phyloP scores from a whole-genome alignment of 1,284 basidiomycete species.

The Pholiota adiposa region DNA sequence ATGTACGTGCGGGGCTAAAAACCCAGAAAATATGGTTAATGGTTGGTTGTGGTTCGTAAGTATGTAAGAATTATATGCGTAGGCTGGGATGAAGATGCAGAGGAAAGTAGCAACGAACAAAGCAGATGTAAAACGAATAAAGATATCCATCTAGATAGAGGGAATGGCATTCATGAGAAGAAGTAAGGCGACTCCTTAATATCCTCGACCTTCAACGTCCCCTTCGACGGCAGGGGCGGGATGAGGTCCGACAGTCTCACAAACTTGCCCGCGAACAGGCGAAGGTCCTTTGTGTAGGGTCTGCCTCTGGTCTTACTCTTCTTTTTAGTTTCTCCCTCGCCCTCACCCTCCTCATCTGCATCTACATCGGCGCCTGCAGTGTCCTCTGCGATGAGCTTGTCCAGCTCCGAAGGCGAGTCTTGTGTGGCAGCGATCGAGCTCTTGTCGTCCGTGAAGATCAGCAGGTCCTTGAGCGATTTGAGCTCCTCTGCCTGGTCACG shows the following conservation, averaged over 20 bases:
- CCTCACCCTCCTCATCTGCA: conserved; percentile 22
- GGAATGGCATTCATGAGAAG: conserved; percentile 66
- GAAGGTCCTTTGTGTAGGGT: conserved; percentile 18
- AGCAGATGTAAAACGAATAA: not conserved
- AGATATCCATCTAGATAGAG: not conserved
- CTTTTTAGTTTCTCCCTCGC: conserved; percentile 10
- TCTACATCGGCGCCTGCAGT: conserved; percentile 27
- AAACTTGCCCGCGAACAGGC: conserved; percentile 60
- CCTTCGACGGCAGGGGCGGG: conserved; percentile 86
- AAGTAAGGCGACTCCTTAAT: conserved; percentile 90
- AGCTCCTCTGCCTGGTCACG: conserved; percentile 43
- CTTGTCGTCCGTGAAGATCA: conserved; percentile 35
- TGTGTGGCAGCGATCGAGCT: conserved; percentile 13
- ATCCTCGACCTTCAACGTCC: conserved; percentile 84
- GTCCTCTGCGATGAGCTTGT: conserved; percentile 16
- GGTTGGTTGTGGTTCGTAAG: not conserved
- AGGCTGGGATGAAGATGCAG: not conserved
- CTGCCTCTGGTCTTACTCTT: conserved; percentile 19
- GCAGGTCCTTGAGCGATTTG: conserved; percentile 30
- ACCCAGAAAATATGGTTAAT: not conserved
- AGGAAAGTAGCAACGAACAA: not conserved
- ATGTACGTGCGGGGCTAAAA: not conserved
- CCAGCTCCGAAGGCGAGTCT: conserved; percentile 13
- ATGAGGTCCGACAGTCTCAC: conserved; percentile 79
- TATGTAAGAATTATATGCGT: not conserved